Evolutionary conservation across 2,329 filamentous ascomycete species (phyloP).

Genomic region (Colletotrichum agaves): DNA sequence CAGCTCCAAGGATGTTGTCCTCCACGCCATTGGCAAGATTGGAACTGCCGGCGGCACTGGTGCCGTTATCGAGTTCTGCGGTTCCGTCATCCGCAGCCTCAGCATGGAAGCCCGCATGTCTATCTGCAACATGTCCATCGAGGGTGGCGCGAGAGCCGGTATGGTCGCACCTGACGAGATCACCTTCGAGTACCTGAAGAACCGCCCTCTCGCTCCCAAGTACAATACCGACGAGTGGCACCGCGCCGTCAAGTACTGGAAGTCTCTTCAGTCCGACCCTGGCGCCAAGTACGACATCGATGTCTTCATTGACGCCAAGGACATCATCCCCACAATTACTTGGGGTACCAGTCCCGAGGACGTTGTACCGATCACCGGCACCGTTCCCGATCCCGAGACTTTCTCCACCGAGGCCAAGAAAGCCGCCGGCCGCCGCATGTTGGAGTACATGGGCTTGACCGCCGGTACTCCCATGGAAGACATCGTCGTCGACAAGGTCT

Average conservation of each 20-base stretch:
- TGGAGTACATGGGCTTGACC: constrained; percentile 96
- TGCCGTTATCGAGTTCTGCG: constrained; percentile 96
- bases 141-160: constrained; percentile 92
- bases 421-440: constrained; percentile 79
- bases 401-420: constrained; percentile 86
- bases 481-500: constrained; percentile 93
- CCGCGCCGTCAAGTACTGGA: constrained; percentile 89
- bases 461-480: constrained; percentile 91
- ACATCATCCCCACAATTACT: constrained; percentile 91
- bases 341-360: constrained; percentile 99
- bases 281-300: constrained; percentile 91
- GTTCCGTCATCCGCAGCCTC: constrained; percentile 87
- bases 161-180: constrained; percentile 96
- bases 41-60: constrained; percentile 96
- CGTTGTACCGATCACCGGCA: constrained; percentile 91
- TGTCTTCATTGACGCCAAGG: constrained; percentile 89
- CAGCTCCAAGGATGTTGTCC: constrained; percentile 94
- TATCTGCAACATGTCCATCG: constrained; percentile 99
- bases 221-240: constrained; percentile 89
- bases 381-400: constrained; percentile 90
- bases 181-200: constrained; percentile 96
- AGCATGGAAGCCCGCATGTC: constrained; percentile 99
- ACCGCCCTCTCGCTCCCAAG: constrained; percentile 87
- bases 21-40: constrained; percentile 92
- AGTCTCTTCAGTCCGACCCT: constrained; percentile 83